Base-by-base conservation (phyloP, 768 basidiomycete species). In the Grammothele lineata region DNA sequence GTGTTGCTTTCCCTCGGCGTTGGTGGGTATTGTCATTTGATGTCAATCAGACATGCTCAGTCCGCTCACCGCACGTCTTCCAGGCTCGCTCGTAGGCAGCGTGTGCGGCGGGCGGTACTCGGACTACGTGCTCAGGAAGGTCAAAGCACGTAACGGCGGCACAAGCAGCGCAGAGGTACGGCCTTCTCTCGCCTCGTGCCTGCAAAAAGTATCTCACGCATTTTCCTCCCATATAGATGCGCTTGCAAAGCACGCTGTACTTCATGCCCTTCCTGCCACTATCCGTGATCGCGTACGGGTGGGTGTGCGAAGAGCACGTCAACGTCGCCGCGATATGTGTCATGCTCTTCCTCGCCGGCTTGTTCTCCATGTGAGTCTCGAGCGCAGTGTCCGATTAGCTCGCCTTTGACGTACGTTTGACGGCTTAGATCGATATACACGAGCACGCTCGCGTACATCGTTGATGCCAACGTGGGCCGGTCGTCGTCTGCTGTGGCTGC, bases 391-490 rank as follows among this genome's bases (percentile, higher is more conserved):
- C 7, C 27, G 27, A 7, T 14, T 30, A 7, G 27, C 14, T 30
- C 14, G 14, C 27, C 14, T 30, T 30, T 30, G 7, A 7, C 27
- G 7, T 30, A 7, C 27, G 7, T 30, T 30, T 7, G 8, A 7
- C 8, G 8, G 8, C 27, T 11, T 48, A 80, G 77, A 56, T 72
- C 72, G 65, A 78, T 83, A 39, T 85, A 87, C 59, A 66, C 81
- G 15, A 80, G 80, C 40, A 84, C 86, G 0, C 66, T 94, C 23
- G 85, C 92, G 0, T 94, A 92, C 57, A 73, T 93, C 26, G 89
- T 93, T 14, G 92, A 96, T 56, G 80, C 89, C 4, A 96, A 94
- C 61, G 70, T 73, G 5, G 92, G 92, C 7, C 77, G 87, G 21
- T 87, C 87, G 2, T 80, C 85, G 4, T 79, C 79, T 3, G 89